Conservation (phyloP, 2,329 filamentous ascomycete species). For the Talaromyces sp. region DNA sequence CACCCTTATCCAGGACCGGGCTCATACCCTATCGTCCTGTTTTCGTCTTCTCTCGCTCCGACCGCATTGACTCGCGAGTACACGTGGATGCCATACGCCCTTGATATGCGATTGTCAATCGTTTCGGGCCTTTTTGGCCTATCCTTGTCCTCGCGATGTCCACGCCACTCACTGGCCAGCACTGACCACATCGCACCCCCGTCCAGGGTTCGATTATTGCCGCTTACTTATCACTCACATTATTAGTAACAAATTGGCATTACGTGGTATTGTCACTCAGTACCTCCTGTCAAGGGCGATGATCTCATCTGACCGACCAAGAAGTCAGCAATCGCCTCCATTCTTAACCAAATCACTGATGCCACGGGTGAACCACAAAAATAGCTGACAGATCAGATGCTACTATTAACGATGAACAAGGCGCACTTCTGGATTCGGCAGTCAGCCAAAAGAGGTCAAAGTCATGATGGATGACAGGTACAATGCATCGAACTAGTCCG, state of each 20-base stretch:
- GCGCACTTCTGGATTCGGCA: background rate
- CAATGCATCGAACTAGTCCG: background rate
- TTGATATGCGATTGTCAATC: background rate
- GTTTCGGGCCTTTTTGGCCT: background rate
- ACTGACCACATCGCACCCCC: constrained; percentile 1
- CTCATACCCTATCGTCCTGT: background rate
- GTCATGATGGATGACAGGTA: constrained; percentile 4
- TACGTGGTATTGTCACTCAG: background rate
- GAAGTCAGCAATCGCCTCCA: background rate
- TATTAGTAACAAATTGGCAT: too few species aligned
- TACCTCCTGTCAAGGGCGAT: constrained; percentile 2
- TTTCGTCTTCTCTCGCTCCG: background rate
- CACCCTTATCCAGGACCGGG: background rate
- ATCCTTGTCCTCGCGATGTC: background rate
- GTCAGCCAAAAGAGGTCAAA: background rate
- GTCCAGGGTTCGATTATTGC: background rate
- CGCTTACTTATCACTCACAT: background rate
- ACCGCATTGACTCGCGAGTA: constrained; percentile 2
- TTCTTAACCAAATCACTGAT: background rate
- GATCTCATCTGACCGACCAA: background rate
- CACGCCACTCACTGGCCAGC: background rate
- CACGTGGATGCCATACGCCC: constrained; percentile 13
- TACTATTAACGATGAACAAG: constrained; percentile 1
- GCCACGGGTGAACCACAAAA: background rate
- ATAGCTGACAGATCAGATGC: constrained; percentile 16